Percentiles rank a stretch among this genome's conserved stretches.
phyloP scores from a whole-genome alignment of 2,329 filamentous ascomycete species.

The Penicillium sp. region DNA sequence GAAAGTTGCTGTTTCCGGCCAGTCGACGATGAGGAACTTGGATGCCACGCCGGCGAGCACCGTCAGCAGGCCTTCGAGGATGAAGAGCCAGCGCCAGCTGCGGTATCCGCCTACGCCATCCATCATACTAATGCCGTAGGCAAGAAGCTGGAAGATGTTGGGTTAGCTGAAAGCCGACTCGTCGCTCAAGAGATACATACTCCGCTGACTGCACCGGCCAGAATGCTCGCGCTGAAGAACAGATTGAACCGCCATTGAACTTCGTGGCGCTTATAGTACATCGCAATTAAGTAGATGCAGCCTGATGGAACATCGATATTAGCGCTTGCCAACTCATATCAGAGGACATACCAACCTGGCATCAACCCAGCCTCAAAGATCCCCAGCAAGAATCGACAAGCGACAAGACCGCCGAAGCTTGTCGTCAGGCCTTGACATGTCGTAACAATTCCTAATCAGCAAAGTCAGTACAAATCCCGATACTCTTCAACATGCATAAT shows the following conservation, averaged over 20 bases:
- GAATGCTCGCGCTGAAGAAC: constrained; percentile 36
- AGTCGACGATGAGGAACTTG: constrained; percentile 49
- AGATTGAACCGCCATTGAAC: constrained; percentile 40
- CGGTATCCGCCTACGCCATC: constrained; percentile 40
- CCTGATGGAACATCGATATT: constrained; percentile 17
- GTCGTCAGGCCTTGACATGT: constrained; percentile 43
- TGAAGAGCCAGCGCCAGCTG: constrained; percentile 50
- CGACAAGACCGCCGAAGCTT: constrained; percentile 41
- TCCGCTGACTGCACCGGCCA: constrained; percentile 41
- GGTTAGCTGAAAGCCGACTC: background rate
- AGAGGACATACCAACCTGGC: constrained; percentile 26
- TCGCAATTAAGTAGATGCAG: constrained; percentile 35
- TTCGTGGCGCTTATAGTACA: constrained; percentile 41
- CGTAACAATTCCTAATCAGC: constrained; percentile 38
- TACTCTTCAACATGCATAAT: background rate
- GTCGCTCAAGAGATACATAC: constrained; percentile 20
- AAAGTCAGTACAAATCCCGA: background rate
- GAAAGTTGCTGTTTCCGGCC: constrained; percentile 46
- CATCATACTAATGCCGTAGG: constrained; percentile 42
- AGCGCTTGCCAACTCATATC: background rate
- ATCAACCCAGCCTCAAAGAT: constrained; percentile 40
- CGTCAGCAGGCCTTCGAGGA: constrained; percentile 49
- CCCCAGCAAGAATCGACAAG: constrained; percentile 37
- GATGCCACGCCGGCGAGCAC: constrained; percentile 47
- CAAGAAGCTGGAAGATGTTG: constrained; percentile 32